A percentile compares a stretch with the other conserved stretches of the same genome.
Conservation (phyloP, 225 moss, liverwort and hornwort species). For the Marchantia paleacea region DNA sequence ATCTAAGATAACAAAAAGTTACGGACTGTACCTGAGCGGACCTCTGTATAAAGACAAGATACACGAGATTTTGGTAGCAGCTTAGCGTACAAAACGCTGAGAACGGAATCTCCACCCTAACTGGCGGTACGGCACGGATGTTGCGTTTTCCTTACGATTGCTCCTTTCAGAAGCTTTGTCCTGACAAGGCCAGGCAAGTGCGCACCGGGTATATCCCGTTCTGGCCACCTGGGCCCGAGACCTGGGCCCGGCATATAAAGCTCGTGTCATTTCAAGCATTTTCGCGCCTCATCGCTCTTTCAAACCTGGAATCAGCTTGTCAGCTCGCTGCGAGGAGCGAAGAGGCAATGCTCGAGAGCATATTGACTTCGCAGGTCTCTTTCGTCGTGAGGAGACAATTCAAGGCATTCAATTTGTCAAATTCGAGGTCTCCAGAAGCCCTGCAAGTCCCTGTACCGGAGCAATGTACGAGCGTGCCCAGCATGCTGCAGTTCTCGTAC, state of each 20-base stretch:
- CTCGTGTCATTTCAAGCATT: background rate
- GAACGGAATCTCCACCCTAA: background rate
- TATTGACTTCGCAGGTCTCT: too few relatives aligned
- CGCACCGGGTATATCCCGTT: background rate
- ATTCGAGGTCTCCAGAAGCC: too few relatives aligned
- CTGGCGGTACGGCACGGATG: background rate
- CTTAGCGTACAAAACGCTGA: background rate
- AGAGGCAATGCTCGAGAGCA: too few relatives aligned
- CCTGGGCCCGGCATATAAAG: background rate
- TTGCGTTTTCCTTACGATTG: background rate
- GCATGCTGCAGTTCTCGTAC: background rate
- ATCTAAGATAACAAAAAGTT: too few relatives aligned
- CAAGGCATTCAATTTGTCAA: too few relatives aligned
- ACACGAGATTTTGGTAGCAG: background rate
- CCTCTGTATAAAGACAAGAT: too few relatives aligned
- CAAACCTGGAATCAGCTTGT: background rate
- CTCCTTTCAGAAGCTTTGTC: constrained; percentile 15
- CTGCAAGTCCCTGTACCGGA: too few relatives aligned
- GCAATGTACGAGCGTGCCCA: background rate
- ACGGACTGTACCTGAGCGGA: too few relatives aligned
- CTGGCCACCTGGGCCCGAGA: background rate
- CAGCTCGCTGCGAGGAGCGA: background rate
- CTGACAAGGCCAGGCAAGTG: background rate
- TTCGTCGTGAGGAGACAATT: too few relatives aligned
- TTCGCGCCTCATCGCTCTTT: constrained; percentile 22